Base-by-base conservation (phyloP, 192 early-diverging fungal genomes). In the Coemansia aciculifera region DNA sequence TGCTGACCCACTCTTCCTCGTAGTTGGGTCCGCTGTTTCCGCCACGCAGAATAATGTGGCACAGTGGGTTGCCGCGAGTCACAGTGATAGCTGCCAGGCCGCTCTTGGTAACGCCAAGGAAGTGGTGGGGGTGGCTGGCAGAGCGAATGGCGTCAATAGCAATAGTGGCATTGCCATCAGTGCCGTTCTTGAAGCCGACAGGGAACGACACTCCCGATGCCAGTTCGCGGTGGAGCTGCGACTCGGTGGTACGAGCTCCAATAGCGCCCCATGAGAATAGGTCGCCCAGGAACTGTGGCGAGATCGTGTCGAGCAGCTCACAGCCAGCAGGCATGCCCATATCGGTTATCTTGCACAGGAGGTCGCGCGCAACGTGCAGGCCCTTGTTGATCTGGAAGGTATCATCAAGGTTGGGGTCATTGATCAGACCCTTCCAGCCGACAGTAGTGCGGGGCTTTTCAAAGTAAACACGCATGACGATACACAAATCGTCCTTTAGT, bases 141-240 rank as follows among this genome's bases (percentile, higher is more conserved):
- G 89, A 86, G 57, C 86, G 87, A 69, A 92, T 93, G 29, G 89
- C 91, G 63, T 92, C 90, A 15, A 92, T 79, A 1, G 91, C 91
- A 48, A 92, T 89, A 6, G 69, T 69, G 31, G 88, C 86, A 67
- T 90, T 97, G 46, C 97, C 97, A 68, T 98, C 95, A 5, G 97
- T 98, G 59, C 95, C 93, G 68, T 97, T 97, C 85, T 98, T 98
- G 89, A 98, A 97, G 0, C 96, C 96, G n/a, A 98, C 90, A 9
- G 96, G 95, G 87, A 96, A 93, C 48, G 94, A 95, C 15, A 93
- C 87, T 11, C 96, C 96, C 2, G 92, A 94, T 5, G 96, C 93
- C 39, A 98, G 86, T 74, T 98, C 96, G 56, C 96, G 88, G 76
- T 98, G 95, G 29, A 96, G 83, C 73, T 98, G 96, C 62, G 91